Evolutionary conservation across 2,329 filamentous ascomycete genomes (phyloP).

Genomic region (Pyricularia sp.): DNA sequence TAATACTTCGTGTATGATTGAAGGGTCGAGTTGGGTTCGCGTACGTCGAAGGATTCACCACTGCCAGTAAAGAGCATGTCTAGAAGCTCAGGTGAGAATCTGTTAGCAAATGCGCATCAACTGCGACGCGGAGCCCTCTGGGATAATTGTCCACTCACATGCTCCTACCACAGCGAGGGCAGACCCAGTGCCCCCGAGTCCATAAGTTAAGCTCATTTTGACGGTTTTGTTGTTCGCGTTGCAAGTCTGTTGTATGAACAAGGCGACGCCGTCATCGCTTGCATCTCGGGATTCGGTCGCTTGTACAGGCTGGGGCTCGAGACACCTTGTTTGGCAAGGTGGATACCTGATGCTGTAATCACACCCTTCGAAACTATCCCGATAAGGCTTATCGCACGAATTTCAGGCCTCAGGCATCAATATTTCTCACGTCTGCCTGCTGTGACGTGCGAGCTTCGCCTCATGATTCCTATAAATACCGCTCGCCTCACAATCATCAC

Average conservation of each 20-base stretch:
- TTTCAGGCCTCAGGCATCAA: neutral
- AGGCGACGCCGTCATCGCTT: conserved; percentile 3
- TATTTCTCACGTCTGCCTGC: neutral
- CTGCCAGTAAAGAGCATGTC: conserved; percentile 98
- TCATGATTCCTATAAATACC: conserved; percentile 1
- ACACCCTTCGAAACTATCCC: neutral
- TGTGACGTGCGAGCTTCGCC: neutral
- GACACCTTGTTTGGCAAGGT: neutral
- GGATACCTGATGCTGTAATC: neutral
- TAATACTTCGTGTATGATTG: conserved; percentile 6
- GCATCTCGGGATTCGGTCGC: conserved; percentile 2
- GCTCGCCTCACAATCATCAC: neutral
- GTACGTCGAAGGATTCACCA: conserved; percentile 77
- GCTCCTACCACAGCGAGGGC: conserved; percentile 61
- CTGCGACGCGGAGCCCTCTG: neutral
- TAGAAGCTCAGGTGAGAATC: conserved; percentile 23
- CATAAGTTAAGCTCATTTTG: conserved; percentile 62
- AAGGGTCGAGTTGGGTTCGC: conserved; percentile 32
- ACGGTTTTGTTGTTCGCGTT: conserved; percentile 1
- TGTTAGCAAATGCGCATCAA: conserved; percentile 1
- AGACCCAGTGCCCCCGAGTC: conserved; percentile 52
- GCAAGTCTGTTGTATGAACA: neutral
- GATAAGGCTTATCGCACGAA: neutral
- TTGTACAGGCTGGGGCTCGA: neutral
- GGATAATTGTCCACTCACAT: conserved; percentile 43